A percentile compares a stretch with the other conserved stretches of the same genome.
These are phyloP conservation scores for Hypholoma fasciculare DNA, from an alignment of 768 basidiomycete genomes.

Conservation along the genomic window DNA sequence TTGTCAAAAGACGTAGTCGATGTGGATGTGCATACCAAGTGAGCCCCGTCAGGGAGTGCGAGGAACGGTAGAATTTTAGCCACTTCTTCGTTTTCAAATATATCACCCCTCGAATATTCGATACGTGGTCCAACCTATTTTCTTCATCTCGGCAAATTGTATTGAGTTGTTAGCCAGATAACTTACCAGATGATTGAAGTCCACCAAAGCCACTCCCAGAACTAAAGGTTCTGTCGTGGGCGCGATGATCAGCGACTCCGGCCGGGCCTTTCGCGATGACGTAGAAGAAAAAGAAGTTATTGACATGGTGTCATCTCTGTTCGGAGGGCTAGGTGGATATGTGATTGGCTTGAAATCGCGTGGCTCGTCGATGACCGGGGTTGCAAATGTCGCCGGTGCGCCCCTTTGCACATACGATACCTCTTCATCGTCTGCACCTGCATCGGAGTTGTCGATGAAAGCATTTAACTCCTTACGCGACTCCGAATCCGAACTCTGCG, in stretches of 20 bases:
- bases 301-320: constrained; percentile 50
- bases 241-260: constrained; percentile 74
- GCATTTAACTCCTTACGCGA: constrained; percentile 16
- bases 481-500: constrained; percentile 26
- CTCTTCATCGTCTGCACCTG: constrained; percentile 1
- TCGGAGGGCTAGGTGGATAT: constrained; percentile 59
- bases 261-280: constrained; percentile 70
- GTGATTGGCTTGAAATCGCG: constrained; percentile 38
- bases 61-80: constrained; percentile 88
- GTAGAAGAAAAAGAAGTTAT: constrained; percentile 65
- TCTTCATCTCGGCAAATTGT: neutral
- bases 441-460: constrained; percentile 10
- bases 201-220: constrained; percentile 88
- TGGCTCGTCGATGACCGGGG: constrained; percentile 40
- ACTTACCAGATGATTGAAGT: constrained; percentile 90
- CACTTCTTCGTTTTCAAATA: constrained; percentile 86
- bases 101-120: constrained; percentile 76
- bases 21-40: constrained; percentile 60
- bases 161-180: neutral
- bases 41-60: constrained; percentile 96
- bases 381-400: constrained; percentile 53
- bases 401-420: constrained; percentile 19
- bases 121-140: constrained; percentile 86
- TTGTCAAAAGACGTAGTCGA: neutral
- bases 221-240: constrained; percentile 63